phyloP scores from a whole-genome alignment of 2,329 filamentous ascomycete genomes.

The Furcasterigmium furcatum region DNA sequence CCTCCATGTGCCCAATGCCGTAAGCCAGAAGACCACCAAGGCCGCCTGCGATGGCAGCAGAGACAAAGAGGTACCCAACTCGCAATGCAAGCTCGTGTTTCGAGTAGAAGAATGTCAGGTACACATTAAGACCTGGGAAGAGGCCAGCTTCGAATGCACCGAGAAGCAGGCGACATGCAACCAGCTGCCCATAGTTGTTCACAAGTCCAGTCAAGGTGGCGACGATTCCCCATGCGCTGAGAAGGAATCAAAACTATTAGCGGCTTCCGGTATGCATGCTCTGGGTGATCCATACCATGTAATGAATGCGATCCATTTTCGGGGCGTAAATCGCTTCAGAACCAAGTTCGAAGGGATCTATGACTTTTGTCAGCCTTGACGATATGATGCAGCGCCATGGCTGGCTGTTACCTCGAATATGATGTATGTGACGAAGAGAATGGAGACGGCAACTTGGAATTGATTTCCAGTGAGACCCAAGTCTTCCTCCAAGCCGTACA shows the following conservation, averaged over 20 bases:
- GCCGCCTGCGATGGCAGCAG: conserved; percentile 67
- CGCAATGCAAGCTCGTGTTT: conserved; percentile 69
- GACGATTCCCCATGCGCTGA: conserved; percentile 63
- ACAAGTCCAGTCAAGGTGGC: conserved; percentile 69
- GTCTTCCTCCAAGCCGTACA: conserved; percentile 64
- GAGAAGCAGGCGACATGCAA: conserved; percentile 67
- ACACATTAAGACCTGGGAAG: conserved; percentile 66
- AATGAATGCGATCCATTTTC: conserved; percentile 63
- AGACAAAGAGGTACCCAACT: conserved; percentile 71
- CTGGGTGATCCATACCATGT: too few relatives aligned
- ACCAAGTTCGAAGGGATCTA: conserved; percentile 61
- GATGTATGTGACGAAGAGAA: conserved; percentile 65
- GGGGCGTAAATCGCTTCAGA: conserved; percentile 59
- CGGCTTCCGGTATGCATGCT: too few relatives aligned
- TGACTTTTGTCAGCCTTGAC: too few relatives aligned
- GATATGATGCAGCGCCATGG: too few relatives aligned
- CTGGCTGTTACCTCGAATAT: conserved; percentile 41
- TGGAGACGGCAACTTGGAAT: conserved; percentile 66
- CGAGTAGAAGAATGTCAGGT: conserved; percentile 75
- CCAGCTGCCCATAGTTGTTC: conserved; percentile 59
- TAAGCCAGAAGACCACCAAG: conserved; percentile 72
- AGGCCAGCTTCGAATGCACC: conserved; percentile 67
- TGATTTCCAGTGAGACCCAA: conserved; percentile 61
- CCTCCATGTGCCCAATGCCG: conserved; percentile 71
- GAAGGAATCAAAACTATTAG: too few relatives aligned